Conservation (phyloP, 2,329 filamentous ascomycete species). For the Ophiosphaerella herpotricha region DNA sequence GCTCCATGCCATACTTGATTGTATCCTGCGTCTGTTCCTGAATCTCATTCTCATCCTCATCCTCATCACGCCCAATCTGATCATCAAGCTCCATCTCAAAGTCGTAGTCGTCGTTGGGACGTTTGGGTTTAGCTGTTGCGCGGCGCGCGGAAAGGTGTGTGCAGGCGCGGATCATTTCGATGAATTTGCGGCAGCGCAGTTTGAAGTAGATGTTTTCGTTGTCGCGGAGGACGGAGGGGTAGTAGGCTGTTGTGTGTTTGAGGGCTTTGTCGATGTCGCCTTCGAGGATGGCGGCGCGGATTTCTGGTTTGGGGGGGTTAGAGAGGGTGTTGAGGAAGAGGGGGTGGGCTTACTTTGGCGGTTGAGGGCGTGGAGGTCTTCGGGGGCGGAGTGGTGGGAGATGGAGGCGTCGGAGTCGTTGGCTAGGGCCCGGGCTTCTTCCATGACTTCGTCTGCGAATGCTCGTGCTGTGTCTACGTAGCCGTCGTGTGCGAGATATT, state of each 20-base stretch:
- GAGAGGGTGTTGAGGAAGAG: neutral
- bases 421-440: slow-evolving; percentile 72
- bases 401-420: slow-evolving; percentile 55
- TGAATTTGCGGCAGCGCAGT: slow-evolving; percentile 86
- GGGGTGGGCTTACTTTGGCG: slow-evolving; percentile 70
- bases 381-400: slow-evolving; percentile 68
- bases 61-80: slow-evolving; percentile 47
- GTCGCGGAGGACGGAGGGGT: slow-evolving; percentile 76
- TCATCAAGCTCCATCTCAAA: slow-evolving; percentile 64
- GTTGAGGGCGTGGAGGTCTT: slow-evolving; percentile 85
- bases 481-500: slow-evolving; percentile 92
- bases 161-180: slow-evolving; percentile 71
- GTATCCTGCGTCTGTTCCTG: slow-evolving; percentile 67
- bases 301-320: slow-evolving; percentile 61
- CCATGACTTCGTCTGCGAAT: slow-evolving; percentile 79
- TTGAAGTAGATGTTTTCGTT: slow-evolving; percentile 88
- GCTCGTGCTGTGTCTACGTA: slow-evolving; percentile 91
- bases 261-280: slow-evolving; percentile 91
- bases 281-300: slow-evolving; percentile 83
- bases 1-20: slow-evolving; percentile 76
- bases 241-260: slow-evolving; percentile 77
- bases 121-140: no score
- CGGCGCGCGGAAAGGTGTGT: slow-evolving; percentile 23
- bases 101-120: slow-evolving; percentile 53
- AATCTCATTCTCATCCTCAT: slow-evolving; percentile 42